phyloP scores from a whole-genome alignment of 306 rosid species.

The Malus orientalis region DNA sequence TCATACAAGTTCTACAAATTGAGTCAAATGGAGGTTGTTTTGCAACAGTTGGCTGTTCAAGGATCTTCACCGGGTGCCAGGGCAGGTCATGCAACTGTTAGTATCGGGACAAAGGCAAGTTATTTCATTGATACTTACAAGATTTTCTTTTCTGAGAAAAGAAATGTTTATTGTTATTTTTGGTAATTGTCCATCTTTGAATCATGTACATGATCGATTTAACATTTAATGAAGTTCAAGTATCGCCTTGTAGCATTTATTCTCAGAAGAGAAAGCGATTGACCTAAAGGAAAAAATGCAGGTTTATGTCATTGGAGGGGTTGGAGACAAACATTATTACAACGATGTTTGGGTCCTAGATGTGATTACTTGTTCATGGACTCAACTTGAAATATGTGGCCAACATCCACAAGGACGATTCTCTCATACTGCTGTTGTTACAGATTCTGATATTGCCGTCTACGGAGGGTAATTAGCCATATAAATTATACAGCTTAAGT shows the following conservation, averaged over 20 bases:
- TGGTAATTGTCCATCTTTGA: neutral
- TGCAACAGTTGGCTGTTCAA: slow-evolving; percentile 61
- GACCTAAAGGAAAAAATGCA: slow-evolving; percentile 12
- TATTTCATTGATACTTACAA: neutral
- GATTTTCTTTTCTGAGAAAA: neutral
- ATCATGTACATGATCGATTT: neutral
- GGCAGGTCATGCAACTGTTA: slow-evolving; percentile 91
- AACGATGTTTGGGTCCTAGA: slow-evolving; percentile 88
- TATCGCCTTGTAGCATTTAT: neutral
- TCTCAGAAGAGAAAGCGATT: neutral
- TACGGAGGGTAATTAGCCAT: slow-evolving; percentile 73
- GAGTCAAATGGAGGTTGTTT: slow-evolving; percentile 7
- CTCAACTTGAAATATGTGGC: slow-evolving; percentile 59
- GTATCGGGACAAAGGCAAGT: slow-evolving; percentile 72
- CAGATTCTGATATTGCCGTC: slow-evolving; percentile 57
- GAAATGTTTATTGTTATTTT: neutral
- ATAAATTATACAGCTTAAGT: neutral
- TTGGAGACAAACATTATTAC: slow-evolving; percentile 80
- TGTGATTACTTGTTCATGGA: slow-evolving; percentile 66
- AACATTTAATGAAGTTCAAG: neutral
- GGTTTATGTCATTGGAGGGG: slow-evolving; percentile 87
- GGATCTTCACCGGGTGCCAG: slow-evolving; percentile 87
- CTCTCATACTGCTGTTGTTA: slow-evolving; percentile 85
- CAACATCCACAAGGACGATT: slow-evolving; percentile 84
- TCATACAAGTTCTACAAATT: neutral